phyloP scores from a whole-genome alignment of 805 yeast genomes.

The Cyberlindnera amylophila region DNA sequence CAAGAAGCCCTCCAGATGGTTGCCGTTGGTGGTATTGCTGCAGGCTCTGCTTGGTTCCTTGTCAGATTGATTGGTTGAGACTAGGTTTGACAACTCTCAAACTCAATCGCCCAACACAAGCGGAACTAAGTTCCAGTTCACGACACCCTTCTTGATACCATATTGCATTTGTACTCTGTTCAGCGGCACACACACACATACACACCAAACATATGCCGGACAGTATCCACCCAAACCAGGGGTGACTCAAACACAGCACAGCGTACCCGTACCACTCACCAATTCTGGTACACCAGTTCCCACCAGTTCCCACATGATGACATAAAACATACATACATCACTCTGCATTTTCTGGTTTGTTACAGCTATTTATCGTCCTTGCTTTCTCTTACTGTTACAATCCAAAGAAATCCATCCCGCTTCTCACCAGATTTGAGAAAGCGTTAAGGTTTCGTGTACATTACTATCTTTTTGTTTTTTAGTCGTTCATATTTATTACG shows the following conservation, averaged over 20 bases:
- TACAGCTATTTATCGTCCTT: constrained; percentile 1
- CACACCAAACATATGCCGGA: too few relatives aligned
- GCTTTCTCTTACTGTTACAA: background rate
- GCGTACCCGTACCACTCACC: background rate
- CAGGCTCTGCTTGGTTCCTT: constrained; percentile 93
- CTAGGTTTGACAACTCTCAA: background rate
- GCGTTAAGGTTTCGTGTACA: background rate
- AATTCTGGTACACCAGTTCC: background rate
- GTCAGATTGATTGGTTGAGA: constrained; percentile 67
- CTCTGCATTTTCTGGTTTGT: background rate
- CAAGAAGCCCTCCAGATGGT: constrained; percentile 89
- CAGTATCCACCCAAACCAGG: too few relatives aligned
- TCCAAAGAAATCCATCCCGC: too few relatives aligned
- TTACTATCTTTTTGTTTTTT: background rate
- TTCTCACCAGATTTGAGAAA: too few relatives aligned
- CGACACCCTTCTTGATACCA: too few relatives aligned
- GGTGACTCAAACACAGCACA: too few relatives aligned
- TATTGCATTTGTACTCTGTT: too few relatives aligned
- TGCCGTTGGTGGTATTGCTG: constrained; percentile 94
- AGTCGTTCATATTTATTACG: background rate
- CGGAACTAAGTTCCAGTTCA: too few relatives aligned
- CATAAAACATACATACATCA: background rate
- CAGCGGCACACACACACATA: too few relatives aligned
- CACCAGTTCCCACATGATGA: background rate
- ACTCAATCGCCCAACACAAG: too few relatives aligned